phyloP scores from a whole-genome alignment of 495 filamentous ascomycete genomes.

The Haplographium delicatum region DNA sequence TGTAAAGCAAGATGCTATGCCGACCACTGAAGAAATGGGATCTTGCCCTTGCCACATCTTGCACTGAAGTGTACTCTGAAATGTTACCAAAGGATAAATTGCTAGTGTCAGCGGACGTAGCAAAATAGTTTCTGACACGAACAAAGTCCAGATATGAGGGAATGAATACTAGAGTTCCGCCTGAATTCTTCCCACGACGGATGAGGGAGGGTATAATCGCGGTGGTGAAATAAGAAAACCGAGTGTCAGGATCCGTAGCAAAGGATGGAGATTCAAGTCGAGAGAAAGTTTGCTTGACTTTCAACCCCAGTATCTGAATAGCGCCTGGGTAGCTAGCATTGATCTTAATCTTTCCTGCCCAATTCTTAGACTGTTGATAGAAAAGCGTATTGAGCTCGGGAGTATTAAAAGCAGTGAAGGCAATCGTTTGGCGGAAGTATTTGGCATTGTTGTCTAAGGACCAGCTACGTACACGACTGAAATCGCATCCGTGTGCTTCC shows the following conservation, averaged over 20 bases:
- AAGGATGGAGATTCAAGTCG: slow-evolving; percentile 71
- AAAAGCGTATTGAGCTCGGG: slow-evolving; percentile 82
- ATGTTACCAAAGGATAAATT: slow-evolving; percentile 77
- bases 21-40: slow-evolving; percentile 81
- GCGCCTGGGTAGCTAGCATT: slow-evolving; percentile 61
- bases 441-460: slow-evolving; percentile 82
- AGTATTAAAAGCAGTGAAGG: slow-evolving; percentile 76
- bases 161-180: slow-evolving; percentile 76
- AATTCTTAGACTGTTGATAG: slow-evolving; percentile 71
- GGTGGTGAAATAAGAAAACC: slow-evolving; percentile 88
- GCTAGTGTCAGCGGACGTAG: slow-evolving; percentile 60
- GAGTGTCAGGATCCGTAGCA: slow-evolving; percentile 70
- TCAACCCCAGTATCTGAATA: slow-evolving; percentile 58
- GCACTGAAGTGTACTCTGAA: slow-evolving; percentile 75
- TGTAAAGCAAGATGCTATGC: slow-evolving; percentile 81
- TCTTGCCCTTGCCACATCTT: slow-evolving; percentile 74
- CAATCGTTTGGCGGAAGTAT: slow-evolving; percentile 76
- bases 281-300: slow-evolving; percentile 80
- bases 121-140: slow-evolving; percentile 84
- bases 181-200: slow-evolving; percentile 44
- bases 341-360: slow-evolving; percentile 68
- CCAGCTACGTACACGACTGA: slow-evolving; percentile 84
- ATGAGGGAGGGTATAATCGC: slow-evolving; percentile 69
- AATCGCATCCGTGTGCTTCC: slow-evolving; percentile 90
- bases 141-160: slow-evolving; percentile 93